Evolutionary conservation across 2,329 filamentous ascomycete species (phyloP).

Genomic region (Didymella sp.): DNA sequence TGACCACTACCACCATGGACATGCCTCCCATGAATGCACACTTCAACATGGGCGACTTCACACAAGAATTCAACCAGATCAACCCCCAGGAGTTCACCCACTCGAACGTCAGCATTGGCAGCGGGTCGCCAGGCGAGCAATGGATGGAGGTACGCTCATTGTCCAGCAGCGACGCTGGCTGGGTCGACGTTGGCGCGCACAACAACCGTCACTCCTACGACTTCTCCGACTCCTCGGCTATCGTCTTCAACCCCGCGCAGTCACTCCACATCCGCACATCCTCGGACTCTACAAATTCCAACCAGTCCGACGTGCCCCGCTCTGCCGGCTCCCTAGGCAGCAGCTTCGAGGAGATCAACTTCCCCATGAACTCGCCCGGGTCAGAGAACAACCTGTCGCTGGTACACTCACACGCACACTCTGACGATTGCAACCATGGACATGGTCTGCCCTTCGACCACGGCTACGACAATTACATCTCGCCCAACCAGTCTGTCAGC

Average conservation of each 20-base stretch:
- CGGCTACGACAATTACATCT: conserved; percentile 50
- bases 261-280: conserved; percentile 85
- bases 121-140: conserved; percentile 76
- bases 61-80: conserved; percentile 67
- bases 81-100: conserved; percentile 54
- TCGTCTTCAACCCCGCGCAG: conserved; percentile 91
- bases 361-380: conserved; percentile 81
- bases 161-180: conserved; percentile 85
- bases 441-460: conserved; percentile 36
- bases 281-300: conserved; percentile 85
- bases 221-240: conserved; percentile 61
- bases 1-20: conserved; percentile 53
- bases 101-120: conserved; percentile 50
- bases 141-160: conserved; percentile 88
- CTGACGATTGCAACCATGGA: conserved; percentile 39
- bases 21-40: conserved; percentile 44
- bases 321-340: conserved; percentile 75
- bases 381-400: conserved; percentile 64
- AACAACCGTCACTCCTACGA: conserved; percentile 71
- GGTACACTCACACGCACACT: conserved; percentile 34
- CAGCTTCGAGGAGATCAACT: conserved; percentile 77
- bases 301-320: conserved; percentile 67
- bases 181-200: conserved; percentile 73
- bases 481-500: conserved; percentile 63
- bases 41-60: conserved; percentile 69